Conservation (phyloP, 495 filamentous ascomycete genomes). For the Venustampulla echinocandica region DNA sequence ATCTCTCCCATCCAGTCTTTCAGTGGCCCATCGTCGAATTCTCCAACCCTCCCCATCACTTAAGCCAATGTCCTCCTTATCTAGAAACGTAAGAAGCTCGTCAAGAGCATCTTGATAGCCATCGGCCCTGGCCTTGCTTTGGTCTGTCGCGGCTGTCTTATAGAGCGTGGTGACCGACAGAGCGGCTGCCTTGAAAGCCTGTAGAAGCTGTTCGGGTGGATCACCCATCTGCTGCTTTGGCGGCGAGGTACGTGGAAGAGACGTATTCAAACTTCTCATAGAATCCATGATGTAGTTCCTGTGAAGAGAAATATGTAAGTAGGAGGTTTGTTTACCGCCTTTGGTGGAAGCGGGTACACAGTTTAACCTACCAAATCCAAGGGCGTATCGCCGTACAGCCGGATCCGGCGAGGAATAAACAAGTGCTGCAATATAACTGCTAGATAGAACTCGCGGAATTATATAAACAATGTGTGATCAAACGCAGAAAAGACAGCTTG, state of each 20-base stretch:
- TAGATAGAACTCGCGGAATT: no score
- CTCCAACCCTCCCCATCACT: constrained; percentile 72
- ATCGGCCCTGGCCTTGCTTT: constrained; percentile 60
- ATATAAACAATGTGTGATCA: no score
- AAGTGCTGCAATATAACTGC: no score
- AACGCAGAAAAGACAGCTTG: no score
- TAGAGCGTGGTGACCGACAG: constrained; percentile 94
- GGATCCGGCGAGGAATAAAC: no score
- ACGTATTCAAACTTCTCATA: constrained; percentile 65
- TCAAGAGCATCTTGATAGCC: constrained; percentile 95
- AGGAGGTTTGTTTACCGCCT: no score
- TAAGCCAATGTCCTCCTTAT: constrained; percentile 67
- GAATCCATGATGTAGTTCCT: constrained; percentile 50
- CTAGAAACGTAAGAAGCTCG: constrained; percentile 75
- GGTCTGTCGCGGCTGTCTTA: constrained; percentile 73
- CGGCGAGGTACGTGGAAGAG: constrained; percentile 43
- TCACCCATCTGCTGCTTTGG: constrained; percentile 41
- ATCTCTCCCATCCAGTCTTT: constrained; percentile 56
- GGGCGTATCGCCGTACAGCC: no score
- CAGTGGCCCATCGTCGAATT: constrained; percentile 77
- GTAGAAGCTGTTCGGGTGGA: constrained; percentile 70
- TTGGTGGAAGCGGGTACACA: no score
- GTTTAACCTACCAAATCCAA: no score
- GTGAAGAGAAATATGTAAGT: not conserved
- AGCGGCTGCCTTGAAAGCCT: constrained; percentile 85